Conservation (phyloP, 2,329 filamentous ascomycete genomes). For the Trichophyton rubrum region DNA sequence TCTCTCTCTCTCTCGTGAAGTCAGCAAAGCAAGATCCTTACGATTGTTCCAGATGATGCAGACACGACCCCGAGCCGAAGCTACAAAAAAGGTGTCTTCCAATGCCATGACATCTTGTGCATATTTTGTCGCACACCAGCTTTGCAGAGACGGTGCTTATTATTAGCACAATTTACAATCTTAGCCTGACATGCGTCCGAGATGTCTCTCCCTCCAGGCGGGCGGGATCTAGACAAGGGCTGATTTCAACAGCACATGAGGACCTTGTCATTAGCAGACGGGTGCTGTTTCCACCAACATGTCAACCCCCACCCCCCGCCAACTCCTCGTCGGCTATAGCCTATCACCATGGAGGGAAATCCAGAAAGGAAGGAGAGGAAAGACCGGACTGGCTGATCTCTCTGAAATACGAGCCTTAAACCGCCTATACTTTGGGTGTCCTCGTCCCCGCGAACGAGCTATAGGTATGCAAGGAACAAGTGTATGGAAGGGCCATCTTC, state of each 20-base stretch:
- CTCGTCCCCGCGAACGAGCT: neutral
- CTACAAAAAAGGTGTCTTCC: neutral
- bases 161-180: neutral
- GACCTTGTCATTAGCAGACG: neutral
- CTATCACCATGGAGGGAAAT: slow-evolving; percentile 1
- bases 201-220: neutral
- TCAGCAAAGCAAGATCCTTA: neutral
- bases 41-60: neutral
- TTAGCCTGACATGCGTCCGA: neutral
- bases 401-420: slow-evolving; percentile 1
- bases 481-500: neutral
- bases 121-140: neutral
- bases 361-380: slow-evolving; percentile 1
- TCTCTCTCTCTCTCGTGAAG: neutral
- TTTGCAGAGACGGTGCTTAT: neutral
- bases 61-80: neutral
- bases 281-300: neutral
- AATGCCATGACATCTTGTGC: too few relatives aligned
- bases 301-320: neutral
- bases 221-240: neutral
- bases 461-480: neutral
- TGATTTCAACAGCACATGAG: neutral
- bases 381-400: neutral
- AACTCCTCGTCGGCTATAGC: neutral
- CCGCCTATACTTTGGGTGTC: neutral